Evolutionary conservation across 2,329 filamentous ascomycete species (phyloP).

Genomic region (Sporothrix luriei): DNA sequence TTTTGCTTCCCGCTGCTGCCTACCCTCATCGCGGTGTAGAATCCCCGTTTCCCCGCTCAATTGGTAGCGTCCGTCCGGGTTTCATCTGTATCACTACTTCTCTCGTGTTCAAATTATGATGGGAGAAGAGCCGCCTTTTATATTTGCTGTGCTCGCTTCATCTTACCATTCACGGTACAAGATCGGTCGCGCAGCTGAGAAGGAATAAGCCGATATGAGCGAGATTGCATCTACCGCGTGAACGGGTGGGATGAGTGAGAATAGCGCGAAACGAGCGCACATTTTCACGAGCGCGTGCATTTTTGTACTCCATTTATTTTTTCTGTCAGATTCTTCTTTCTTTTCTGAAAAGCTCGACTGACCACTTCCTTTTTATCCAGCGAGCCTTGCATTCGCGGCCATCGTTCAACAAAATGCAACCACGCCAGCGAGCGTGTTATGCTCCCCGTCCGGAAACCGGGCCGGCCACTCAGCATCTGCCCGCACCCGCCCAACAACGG

Average conservation of each 20-base stretch:
- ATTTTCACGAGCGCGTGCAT: conserved; percentile 9
- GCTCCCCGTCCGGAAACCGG: conserved; percentile 71
- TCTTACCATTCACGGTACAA: neutral
- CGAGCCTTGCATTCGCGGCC: conserved; percentile 73
- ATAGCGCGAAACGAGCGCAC: conserved; percentile 2
- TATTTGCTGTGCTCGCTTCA: neutral
- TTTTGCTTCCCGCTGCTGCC: neutral
- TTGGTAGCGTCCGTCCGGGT: neutral
- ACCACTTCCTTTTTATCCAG: conserved; percentile 45
- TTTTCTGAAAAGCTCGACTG: neutral
- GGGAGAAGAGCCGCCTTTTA: neutral
- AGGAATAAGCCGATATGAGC: neutral
- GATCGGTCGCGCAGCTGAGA: neutral
- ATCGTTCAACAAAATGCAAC: conserved; percentile 74
- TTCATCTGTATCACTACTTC: neutral
- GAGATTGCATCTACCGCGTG: conserved; percentile 1
- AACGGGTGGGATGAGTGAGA: neutral
- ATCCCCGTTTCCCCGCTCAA: neutral
- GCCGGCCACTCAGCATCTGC: conserved; percentile 69
- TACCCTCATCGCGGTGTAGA: neutral
- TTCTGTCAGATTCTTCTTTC: neutral
- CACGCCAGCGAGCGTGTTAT: conserved; percentile 69
- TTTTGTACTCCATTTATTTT: conserved; percentile 25
- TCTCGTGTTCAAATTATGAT: neutral
- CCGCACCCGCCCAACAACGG: conserved; percentile 64